These are phyloP conservation scores for Fusarium beomiforme DNA, from an alignment of 2,329 filamentous ascomycete genomes.

Conservation along the genomic window DNA sequence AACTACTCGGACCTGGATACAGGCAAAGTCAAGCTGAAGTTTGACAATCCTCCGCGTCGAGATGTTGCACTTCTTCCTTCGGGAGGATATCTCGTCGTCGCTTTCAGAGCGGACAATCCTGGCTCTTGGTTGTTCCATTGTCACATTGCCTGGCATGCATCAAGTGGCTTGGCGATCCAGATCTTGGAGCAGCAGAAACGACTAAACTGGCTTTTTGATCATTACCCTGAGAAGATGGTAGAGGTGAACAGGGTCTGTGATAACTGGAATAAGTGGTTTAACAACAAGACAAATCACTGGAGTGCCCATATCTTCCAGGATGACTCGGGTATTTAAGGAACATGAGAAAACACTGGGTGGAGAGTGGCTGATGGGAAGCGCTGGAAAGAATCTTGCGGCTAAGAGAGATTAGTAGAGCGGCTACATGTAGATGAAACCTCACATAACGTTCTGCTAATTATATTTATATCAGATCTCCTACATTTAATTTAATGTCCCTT, in stretches of 20 bases:
- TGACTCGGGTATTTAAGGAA: constrained; percentile 1
- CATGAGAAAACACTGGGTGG: no score
- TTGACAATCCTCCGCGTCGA: constrained; percentile 19
- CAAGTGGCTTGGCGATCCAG: constrained; percentile 15
- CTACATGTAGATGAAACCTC: no score
- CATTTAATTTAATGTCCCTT: no score
- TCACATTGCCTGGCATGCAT: constrained; percentile 22
- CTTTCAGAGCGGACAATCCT: constrained; percentile 12
- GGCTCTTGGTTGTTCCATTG: constrained; percentile 26
- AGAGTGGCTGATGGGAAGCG: no score
- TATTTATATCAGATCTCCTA: no score
- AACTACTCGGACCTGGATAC: not conserved
- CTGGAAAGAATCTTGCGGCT: no score
- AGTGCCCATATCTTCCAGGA: constrained; percentile 9
- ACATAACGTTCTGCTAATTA: no score
- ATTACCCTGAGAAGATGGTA: constrained; percentile 5
- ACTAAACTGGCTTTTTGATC: constrained; percentile 6
- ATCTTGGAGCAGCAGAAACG: constrained; percentile 14
- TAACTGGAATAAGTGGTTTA: constrained; percentile 25
- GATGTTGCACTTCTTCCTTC: constrained; percentile 16
- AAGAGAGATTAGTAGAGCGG: not conserved
- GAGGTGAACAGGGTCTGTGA: constrained; percentile 16
- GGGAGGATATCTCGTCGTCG: constrained; percentile 15
- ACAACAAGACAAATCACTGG: constrained; percentile 1
- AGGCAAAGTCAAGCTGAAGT: not conserved